These are phyloP conservation scores for Pontederia paniculata DNA, from an alignment of 176 grass and related monocot genomes.

Conservation along the genomic window DNA sequence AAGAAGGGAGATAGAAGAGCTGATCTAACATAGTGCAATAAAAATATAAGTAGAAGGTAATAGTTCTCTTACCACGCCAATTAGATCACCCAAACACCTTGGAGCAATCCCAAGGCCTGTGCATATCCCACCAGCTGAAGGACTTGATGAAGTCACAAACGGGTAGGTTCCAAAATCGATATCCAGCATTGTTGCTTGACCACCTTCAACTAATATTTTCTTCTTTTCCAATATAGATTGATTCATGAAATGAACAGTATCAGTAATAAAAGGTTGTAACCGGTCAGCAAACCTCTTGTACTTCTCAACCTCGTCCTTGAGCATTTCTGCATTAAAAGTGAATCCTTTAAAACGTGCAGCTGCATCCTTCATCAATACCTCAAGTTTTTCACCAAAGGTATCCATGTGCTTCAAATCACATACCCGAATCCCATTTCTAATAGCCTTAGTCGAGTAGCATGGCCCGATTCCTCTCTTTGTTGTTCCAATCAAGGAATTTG, in stretches of 20 bases:
- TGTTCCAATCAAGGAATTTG: slow-evolving; percentile 64
- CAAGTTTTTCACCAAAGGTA: slow-evolving; percentile 64
- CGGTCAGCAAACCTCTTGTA: slow-evolving; percentile 63
- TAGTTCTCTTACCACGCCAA: slow-evolving; percentile 60
- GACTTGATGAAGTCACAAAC: slow-evolving; percentile 91
- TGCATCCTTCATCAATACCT: slow-evolving; percentile 53
- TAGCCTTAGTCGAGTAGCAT: slow-evolving; percentile 84
- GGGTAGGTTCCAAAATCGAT: slow-evolving; percentile 97
- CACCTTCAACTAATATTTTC: slow-evolving; percentile 93
- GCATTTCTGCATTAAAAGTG: slow-evolving; percentile 37
- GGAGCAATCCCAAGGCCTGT: slow-evolving; percentile 83
- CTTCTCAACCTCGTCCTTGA: slow-evolving; percentile 70
- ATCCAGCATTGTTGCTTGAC: slow-evolving; percentile 95
- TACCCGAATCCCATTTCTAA: slow-evolving; percentile 68
- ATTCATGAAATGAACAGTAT: slow-evolving; percentile 76
- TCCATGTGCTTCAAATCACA: slow-evolving; percentile 69
- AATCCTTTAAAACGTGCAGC: slow-evolving; percentile 57
- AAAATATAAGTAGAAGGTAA: background rate
- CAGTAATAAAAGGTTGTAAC: slow-evolving; percentile 57
- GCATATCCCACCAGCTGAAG: slow-evolving; percentile 89
- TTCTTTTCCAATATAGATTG: slow-evolving; percentile 69
- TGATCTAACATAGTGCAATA: background rate
- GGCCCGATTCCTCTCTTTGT: slow-evolving; percentile 82
- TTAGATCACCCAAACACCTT: slow-evolving; percentile 64
- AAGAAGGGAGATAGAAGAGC: background rate